Evolutionary conservation across 352 stramenopile species (phyloP).

Genomic region (Globisporangium abappressorium): DNA sequence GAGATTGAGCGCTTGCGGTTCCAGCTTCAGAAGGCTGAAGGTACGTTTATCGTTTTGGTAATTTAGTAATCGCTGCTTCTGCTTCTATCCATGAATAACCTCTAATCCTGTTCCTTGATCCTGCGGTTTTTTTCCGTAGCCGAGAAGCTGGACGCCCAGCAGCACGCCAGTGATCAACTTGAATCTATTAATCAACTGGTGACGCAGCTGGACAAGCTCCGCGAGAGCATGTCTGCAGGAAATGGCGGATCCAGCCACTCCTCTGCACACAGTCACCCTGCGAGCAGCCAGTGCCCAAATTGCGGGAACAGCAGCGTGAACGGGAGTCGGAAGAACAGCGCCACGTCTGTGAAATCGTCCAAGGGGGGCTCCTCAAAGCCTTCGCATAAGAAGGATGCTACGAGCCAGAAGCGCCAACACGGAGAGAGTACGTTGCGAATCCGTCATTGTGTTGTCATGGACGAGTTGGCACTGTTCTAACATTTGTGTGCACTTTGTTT

Average conservation of each 20-base stretch:
- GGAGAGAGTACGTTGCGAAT: constrained; percentile 27
- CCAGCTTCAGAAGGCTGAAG: constrained; percentile 67
- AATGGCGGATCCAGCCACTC: not conserved
- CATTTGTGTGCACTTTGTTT: not conserved
- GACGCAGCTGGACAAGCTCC: constrained; percentile 65
- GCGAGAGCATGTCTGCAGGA: constrained; percentile 29
- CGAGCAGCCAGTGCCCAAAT: constrained; percentile 33
- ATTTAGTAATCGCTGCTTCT: not conserved
- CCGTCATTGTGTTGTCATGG: not conserved
- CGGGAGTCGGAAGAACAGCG: constrained; percentile 15
- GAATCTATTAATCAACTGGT: constrained; percentile 85
- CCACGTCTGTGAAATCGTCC: constrained; percentile 17
- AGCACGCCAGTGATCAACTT: constrained; percentile 72
- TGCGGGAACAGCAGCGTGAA: constrained; percentile 21
- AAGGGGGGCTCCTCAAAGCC: constrained; percentile 21
- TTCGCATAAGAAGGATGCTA: constrained; percentile 23
- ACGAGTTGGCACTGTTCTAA: not conserved
- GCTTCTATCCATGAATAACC: not conserved
- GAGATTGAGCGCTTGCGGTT: constrained; percentile 76
- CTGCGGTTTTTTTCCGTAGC: constrained; percentile 24
- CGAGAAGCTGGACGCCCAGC: constrained; percentile 71
- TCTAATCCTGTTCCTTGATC: not conserved
- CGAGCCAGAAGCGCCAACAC: constrained; percentile 20
- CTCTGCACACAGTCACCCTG: not conserved
- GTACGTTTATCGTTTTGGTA: constrained; percentile 24